Base-by-base conservation (phyloP, 345 rosid species). In the Bruguiera gymnorhiza region DNA sequence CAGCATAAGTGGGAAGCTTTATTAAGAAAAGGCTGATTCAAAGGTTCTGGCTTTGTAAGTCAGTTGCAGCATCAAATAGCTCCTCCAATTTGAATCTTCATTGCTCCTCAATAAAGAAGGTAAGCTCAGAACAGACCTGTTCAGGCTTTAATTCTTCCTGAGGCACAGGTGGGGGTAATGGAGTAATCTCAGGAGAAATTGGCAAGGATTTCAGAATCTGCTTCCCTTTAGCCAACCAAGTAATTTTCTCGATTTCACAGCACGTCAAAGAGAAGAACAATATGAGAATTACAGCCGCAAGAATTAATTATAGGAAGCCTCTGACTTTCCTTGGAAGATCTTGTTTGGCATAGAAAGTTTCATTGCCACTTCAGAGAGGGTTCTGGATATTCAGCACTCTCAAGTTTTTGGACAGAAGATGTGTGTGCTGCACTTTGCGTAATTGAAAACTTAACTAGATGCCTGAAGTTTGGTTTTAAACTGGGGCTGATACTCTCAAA, bases 11-110 rank as follows among this genome's bases (percentile, higher is more conserved):
- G 1, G 48, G 73, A 15, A 88, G 82, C 26, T 32, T 67, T 32
- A 88, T 88, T 81, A 76, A 81, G 79, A 76, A 84, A 34, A 86
- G 88, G 83, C 87, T 84, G 77, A 85, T 84, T 65, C 78, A 67
- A 31, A 73, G 52, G 30, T 67, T 75, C 66, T 84, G 87, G 75
- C 71, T 80, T 64, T 57, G 65, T 39, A 86, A 68, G 63, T 88
- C 86, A 27, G 93, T 90, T 3, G 86, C 76, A 9, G 90, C 85
- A 57, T 84, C 90, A 6, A 88, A 70, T 46, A 86, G 90, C 36
- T 84, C 90, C 2, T 83, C 85, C 69, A 88, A 62, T 61, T 69
- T 72, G 69, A 88, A 86, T 59, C 81, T 75, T 62, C 83, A 85
- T 6, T 65, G 27, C 57, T 88, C 79, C 7, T 83, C 82, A 21